phyloP scores from a whole-genome alignment of 2,329 filamentous ascomycete species.

The Venturia carpophila region DNA sequence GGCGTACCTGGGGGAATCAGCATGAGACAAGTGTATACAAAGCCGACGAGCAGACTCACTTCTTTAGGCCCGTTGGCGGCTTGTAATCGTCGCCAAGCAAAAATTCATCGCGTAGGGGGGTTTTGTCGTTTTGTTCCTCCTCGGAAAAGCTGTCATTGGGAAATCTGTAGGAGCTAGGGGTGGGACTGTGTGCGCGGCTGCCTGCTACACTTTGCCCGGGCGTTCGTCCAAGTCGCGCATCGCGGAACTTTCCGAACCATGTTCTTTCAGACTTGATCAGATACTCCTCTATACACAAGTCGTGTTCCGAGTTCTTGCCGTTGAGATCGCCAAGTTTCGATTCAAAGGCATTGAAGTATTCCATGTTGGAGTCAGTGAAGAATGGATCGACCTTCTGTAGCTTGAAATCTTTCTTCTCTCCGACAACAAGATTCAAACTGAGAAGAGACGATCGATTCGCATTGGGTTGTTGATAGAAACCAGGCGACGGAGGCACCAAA shows the following conservation, averaged over 20 bases:
- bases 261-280: slow-evolving; percentile 58
- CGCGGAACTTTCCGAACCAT: slow-evolving; percentile 50
- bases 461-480: background rate
- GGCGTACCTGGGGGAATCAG: background rate
- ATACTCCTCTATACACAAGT: slow-evolving; percentile 58
- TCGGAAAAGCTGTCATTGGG: slow-evolving; percentile 31
- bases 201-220: background rate
- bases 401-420: slow-evolving; percentile 54
- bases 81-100: slow-evolving; percentile 23
- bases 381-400: slow-evolving; percentile 60
- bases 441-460: slow-evolving; percentile 29
- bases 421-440: slow-evolving; percentile 48
- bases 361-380: slow-evolving; percentile 57
- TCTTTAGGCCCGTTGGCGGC: slow-evolving; percentile 23
- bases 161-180: slow-evolving; percentile 24
- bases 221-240: slow-evolving; percentile 11
- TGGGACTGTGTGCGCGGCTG: slow-evolving; percentile 1
- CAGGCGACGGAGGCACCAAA: background rate
- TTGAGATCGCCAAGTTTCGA: slow-evolving; percentile 47
- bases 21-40: background rate
- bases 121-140: slow-evolving; percentile 17
- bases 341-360: slow-evolving; percentile 53
- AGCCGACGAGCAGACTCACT: slow-evolving; percentile 19
- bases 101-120: slow-evolving; percentile 20
- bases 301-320: slow-evolving; percentile 39